Conservation (phyloP, 2,329 filamentous ascomycete species). For the Aspergillus ibericus region DNA sequence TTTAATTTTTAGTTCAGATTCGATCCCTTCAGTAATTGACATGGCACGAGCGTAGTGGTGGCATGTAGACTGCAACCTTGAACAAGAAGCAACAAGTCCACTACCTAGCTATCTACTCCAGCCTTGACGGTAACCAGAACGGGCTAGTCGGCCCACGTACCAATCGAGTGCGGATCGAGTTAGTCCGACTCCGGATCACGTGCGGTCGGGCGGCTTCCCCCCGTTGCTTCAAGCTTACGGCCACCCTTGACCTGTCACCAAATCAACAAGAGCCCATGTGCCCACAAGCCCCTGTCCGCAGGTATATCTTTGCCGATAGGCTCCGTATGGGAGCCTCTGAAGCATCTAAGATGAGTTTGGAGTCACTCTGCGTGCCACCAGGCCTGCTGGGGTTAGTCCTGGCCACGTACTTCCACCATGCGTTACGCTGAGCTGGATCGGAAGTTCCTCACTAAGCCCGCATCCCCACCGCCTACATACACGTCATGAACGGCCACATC, state of each 20-base stretch:
- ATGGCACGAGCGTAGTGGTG: too few species aligned
- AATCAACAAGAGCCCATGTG: conserved; percentile 11
- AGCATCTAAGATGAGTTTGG: not conserved
- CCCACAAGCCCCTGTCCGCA: not conserved
- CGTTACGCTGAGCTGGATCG: conserved; percentile 4
- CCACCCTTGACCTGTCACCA: conserved; percentile 16
- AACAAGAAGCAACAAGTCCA: too few species aligned
- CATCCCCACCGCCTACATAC: conserved; percentile 13
- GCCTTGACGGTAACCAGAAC: not conserved
- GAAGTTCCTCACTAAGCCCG: conserved; percentile 1
- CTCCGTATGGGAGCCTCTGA: too few species aligned
- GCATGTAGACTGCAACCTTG: too few species aligned
- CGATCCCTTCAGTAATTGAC: too few species aligned
- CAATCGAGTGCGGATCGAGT: not conserved
- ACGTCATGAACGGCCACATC: conserved; percentile 8
- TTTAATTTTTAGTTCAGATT: too few species aligned
- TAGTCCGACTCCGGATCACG: not conserved
- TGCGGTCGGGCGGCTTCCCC: not conserved
- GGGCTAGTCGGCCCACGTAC: not conserved
- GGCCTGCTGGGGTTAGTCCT: not conserved
- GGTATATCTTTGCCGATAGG: not conserved
- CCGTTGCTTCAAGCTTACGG: conserved; percentile 4
- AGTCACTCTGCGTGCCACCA: not conserved
- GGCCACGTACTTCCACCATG: conserved; percentile 2
- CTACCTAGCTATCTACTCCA: too few species aligned